phyloP scores from a whole-genome alignment of 73 alveolate species.

The Paramecium sexaurelia region DNA sequence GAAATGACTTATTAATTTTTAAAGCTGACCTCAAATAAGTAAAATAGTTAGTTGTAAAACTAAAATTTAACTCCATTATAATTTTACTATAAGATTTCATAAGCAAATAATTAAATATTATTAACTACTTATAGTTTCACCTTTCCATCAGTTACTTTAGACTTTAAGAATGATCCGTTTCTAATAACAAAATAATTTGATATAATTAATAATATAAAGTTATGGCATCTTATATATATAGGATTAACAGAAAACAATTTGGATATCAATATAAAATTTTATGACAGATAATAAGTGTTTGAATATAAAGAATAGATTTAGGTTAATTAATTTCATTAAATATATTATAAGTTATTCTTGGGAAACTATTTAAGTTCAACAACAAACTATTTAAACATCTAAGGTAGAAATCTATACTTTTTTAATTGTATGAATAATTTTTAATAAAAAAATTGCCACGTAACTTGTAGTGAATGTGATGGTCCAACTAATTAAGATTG shows the following conservation, averaged over 20 bases:
- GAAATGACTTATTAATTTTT: neutral
- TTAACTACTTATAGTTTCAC: neutral
- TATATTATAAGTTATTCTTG: neutral
- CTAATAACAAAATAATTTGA: neutral
- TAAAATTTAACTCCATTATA: neutral
- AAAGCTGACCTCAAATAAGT: neutral
- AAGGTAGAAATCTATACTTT: neutral
- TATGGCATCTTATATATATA: neutral
- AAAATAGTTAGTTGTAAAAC: neutral
- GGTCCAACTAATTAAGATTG: constrained; percentile 13
- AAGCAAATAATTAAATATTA: neutral
- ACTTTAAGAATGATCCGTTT: neutral
- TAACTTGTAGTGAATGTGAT: neutral
- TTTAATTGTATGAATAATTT: neutral
- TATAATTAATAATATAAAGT: neutral
- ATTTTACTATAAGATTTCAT: neutral
- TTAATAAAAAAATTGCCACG: neutral
- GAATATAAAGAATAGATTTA: neutral
- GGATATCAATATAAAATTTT: neutral
- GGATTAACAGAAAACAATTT: neutral
- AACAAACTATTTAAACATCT: neutral
- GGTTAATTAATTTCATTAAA: neutral
- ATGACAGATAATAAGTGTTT: neutral
- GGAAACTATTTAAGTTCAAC: neutral
- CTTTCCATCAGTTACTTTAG: neutral